A percentile compares a stretch with the other conserved stretches of the same genome.
Conservation (phyloP, 768 basidiomycete genomes). For the Lactifluus hygrophoroides region DNA sequence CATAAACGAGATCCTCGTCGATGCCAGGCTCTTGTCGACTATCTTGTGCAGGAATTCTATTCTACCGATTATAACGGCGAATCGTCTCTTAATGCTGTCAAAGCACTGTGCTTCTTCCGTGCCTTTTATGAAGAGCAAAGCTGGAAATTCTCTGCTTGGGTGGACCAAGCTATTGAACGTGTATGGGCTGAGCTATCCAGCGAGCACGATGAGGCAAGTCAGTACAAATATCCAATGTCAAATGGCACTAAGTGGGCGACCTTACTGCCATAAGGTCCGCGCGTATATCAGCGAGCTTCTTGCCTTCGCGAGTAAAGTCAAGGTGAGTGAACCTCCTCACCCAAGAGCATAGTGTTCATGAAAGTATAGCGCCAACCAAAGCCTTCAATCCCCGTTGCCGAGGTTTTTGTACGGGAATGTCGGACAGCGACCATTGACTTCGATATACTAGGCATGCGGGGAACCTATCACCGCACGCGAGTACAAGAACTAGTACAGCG, state of each 20-base stretch:
- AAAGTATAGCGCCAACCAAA: conserved; percentile 49
- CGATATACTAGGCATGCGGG: conserved; percentile 72
- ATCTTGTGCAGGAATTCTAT: conserved; percentile 53
- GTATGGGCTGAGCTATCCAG: conserved; percentile 65
- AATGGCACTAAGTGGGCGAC: background rate
- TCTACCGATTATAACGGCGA: conserved; percentile 72
- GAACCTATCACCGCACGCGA: conserved; percentile 49
- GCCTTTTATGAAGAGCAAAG: conserved; percentile 66
- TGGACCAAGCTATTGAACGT: conserved; percentile 52
- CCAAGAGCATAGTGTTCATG: background rate
- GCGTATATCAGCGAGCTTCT: conserved; percentile 69
- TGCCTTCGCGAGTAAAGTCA: conserved; percentile 63
- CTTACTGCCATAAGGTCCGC: conserved; percentile 43
- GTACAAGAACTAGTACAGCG: conserved; percentile 51
- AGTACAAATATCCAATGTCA: conserved; percentile 3
- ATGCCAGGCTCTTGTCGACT: conserved; percentile 70
- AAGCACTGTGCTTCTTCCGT: conserved; percentile 58
- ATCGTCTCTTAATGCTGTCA: conserved; percentile 73
- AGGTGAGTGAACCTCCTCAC: conserved; percentile 32
- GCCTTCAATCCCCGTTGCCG: conserved; percentile 50
- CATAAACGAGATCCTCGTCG: conserved; percentile 77
- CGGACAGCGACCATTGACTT: conserved; percentile 42
- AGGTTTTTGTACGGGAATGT: conserved; percentile 63
- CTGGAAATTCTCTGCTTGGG: conserved; percentile 78
- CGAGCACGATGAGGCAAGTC: conserved; percentile 69